Percentiles rank a stretch among this genome's conserved stretches.
These are phyloP conservation scores for Elasticomyces elasticus DNA, from an alignment of 495 filamentous ascomycete species.

Conservation along the genomic window DNA sequence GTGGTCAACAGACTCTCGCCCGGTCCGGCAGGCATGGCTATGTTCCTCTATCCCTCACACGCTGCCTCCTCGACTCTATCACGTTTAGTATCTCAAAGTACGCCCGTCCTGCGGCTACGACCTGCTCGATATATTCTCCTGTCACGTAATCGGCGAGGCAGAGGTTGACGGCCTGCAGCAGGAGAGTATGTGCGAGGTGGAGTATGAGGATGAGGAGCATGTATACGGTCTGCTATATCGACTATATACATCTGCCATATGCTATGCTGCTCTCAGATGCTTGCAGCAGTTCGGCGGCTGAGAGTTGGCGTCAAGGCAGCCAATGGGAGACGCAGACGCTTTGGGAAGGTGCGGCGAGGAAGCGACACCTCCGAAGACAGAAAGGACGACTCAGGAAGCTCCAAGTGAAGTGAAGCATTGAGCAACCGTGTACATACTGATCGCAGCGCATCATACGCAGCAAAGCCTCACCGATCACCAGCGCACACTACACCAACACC, in stretches of 20 bases:
- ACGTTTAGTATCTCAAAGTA: background rate
- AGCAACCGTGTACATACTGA: background rate
- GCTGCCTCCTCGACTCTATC: background rate
- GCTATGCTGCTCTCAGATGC: constrained; percentile 1
- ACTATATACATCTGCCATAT: background rate
- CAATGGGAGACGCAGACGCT: background rate
- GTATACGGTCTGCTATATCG: background rate
- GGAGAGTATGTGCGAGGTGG: background rate
- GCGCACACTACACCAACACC: background rate
- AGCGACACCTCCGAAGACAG: background rate
- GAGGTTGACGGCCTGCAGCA: background rate
- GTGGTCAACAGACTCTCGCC: constrained; percentile 73
- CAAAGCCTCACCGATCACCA: background rate
- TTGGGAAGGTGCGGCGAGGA: constrained; percentile 5
- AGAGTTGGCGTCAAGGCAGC: constrained; percentile 1
- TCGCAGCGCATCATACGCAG: background rate
- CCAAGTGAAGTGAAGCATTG: too few relatives aligned
- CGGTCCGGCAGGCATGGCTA: constrained; percentile 61
- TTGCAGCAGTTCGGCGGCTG: constrained; percentile 1
- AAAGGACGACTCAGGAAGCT: too few relatives aligned
- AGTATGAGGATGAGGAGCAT: background rate
- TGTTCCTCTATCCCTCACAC: background rate
- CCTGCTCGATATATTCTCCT: background rate
- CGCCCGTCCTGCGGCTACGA: background rate
- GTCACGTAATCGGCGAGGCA: background rate